Conservation (phyloP, 73 alveolate species). For the Symbiodinium pilosum region DNA sequence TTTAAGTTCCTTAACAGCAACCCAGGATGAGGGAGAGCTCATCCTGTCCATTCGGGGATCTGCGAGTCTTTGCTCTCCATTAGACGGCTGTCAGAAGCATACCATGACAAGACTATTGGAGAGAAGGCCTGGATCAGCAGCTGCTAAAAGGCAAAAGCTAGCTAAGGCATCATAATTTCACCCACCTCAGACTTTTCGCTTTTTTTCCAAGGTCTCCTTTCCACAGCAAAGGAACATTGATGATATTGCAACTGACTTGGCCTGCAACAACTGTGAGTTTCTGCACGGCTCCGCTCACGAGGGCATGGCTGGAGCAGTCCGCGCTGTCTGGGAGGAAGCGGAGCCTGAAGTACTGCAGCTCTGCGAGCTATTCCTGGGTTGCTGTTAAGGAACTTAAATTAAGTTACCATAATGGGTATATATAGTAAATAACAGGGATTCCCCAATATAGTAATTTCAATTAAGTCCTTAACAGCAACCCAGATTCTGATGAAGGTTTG, state of each 20-base stretch:
- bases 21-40: neutral
- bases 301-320: constrained; percentile 61
- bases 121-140: no score
- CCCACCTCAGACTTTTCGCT: neutral
- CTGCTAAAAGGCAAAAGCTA: no score
- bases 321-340: constrained; percentile 66
- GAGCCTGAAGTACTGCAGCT: neutral
- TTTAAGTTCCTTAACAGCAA: no score
- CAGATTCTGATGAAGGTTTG: no score
- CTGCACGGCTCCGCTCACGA: constrained; percentile 75
- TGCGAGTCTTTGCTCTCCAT: constrained; percentile 39
- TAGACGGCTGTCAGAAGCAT: no score
- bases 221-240: neutral
- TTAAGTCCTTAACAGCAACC: no score
- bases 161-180: neutral
- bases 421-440: no score
- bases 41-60: constrained; percentile 74
- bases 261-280: constrained; percentile 72
- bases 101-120: no score
- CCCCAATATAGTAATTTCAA: no score
- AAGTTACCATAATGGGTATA: no score
- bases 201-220: neutral
- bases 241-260: constrained; percentile 31
- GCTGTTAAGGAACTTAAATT: no score
- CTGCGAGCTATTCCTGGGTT: no score